Conservation (phyloP, 768 basidiomycete genomes). For the Boletus huronensis region DNA sequence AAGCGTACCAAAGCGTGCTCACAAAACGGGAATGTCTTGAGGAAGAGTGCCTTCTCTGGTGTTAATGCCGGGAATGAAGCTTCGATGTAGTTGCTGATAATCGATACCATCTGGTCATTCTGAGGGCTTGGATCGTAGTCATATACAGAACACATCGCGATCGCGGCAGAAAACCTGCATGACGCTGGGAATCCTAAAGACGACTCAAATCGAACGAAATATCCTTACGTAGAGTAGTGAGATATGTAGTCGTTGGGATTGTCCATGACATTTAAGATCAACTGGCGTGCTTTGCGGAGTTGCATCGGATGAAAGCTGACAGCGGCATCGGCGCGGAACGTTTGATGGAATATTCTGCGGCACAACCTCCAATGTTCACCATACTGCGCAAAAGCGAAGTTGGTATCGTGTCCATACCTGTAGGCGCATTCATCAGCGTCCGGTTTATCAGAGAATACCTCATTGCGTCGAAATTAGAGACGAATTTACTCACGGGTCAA, state of each 20-base stretch:
- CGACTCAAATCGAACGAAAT: background rate
- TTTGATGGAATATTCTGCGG: slow-evolving; percentile 18
- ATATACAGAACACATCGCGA: slow-evolving; percentile 16
- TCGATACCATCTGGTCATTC: slow-evolving; percentile 15
- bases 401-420: slow-evolving; percentile 17
- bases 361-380: slow-evolving; percentile 12
- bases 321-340: slow-evolving; percentile 2
- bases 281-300: slow-evolving; percentile 4
- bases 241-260: background rate
- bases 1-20: too few species aligned
- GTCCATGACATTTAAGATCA: slow-evolving; percentile 6
- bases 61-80: background rate
- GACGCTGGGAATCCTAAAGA: background rate
- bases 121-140: slow-evolving; percentile 11
- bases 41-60: too few species aligned
- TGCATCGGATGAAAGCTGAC: slow-evolving; percentile 7
- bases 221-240: slow-evolving; percentile 11
- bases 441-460: background rate
- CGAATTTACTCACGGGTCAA: slow-evolving; percentile 12
- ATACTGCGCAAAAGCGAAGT: slow-evolving; percentile 7
- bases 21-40: too few species aligned
- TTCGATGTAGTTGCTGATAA: slow-evolving; percentile 6
- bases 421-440: background rate
- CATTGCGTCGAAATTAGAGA: background rate
- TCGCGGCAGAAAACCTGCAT: slow-evolving; percentile 32